Conservation (phyloP, 192 early-diverging fungal genomes). For the Coemansia sp. region DNA sequence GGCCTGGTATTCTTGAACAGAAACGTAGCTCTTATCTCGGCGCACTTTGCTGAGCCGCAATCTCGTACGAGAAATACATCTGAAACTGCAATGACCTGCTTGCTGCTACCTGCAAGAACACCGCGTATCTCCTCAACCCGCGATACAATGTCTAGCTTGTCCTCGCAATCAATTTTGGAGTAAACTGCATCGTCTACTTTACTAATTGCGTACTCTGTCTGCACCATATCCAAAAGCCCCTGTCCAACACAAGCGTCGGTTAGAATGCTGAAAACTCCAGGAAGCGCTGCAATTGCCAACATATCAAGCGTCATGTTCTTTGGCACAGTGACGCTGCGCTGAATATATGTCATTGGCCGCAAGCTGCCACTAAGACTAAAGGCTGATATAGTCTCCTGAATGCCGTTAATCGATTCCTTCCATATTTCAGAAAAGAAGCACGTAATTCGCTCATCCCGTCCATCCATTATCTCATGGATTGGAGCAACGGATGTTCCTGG, state of each 20-base stretch:
- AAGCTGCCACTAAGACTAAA: neutral
- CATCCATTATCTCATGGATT: constrained; percentile 69
- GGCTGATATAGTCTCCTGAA: neutral
- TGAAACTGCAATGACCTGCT: constrained; percentile 62
- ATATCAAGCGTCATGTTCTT: constrained; percentile 1
- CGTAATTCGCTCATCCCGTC: constrained; percentile 78
- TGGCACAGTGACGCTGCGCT: neutral
- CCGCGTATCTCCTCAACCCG: constrained; percentile 65
- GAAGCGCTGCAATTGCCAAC: constrained; percentile 82
- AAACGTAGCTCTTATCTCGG: constrained; percentile 2
- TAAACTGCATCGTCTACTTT: neutral
- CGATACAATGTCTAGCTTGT: constrained; percentile 71
- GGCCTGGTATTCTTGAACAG: neutral
- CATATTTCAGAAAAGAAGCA: constrained; percentile 85
- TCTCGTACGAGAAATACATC: constrained; percentile 57
- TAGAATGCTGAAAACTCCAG: constrained; percentile 77
- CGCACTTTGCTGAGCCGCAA: neutral
- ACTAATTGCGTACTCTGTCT: constrained; percentile 79
- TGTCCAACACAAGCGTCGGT: constrained; percentile 80
- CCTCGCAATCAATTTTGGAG: constrained; percentile 62
- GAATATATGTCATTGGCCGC: constrained; percentile 25
- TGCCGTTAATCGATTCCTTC: constrained; percentile 14
- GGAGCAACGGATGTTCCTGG: constrained; percentile 75
- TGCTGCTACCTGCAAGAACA: constrained; percentile 48
- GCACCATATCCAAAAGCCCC: constrained; percentile 81